phyloP scores from a whole-genome alignment of 495 filamentous ascomycete species.

The Emericellopsis terricola region DNA sequence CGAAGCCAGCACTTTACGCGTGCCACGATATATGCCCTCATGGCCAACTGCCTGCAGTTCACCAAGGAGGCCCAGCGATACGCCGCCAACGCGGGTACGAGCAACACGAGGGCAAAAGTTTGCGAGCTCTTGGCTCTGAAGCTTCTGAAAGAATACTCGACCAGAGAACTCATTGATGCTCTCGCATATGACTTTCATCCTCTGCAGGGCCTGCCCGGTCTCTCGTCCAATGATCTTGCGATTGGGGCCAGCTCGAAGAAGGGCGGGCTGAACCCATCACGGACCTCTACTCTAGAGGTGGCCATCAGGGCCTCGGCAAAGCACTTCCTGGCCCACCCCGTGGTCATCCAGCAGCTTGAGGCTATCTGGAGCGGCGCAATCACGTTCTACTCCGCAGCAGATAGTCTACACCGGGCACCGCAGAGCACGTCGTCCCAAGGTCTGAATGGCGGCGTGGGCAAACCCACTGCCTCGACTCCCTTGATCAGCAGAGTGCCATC shows the following conservation, averaged over 20 bases:
- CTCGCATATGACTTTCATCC: constrained; percentile 90
- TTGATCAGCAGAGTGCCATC: constrained; percentile 21
- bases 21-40: constrained; percentile 71
- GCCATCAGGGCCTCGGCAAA: constrained; percentile 83
- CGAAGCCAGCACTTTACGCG: constrained; percentile 61
- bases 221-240: constrained; percentile 27
- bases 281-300: constrained; percentile 78
- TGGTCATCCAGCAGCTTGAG: constrained; percentile 82
- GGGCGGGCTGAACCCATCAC: constrained; percentile 31
- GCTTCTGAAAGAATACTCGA: constrained; percentile 71
- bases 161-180: constrained; percentile 76
- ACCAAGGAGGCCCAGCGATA: constrained; percentile 65
- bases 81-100: constrained; percentile 66
- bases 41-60: constrained; percentile 90
- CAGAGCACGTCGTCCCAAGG: constrained; percentile 4
- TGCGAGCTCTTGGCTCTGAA: constrained; percentile 87
- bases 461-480: constrained; percentile 20
- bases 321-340: constrained; percentile 71
- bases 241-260: constrained; percentile 13
- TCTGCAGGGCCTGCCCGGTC: constrained; percentile 46
- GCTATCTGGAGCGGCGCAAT: constrained; percentile 92
- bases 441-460: constrained; percentile 3
- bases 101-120: constrained; percentile 65
- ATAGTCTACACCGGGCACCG: constrained; percentile 49
- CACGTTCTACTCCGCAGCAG: constrained; percentile 74